Evolutionary conservation across 2,329 filamentous ascomycete species (phyloP).

Genomic region (Pseudocercospora ulei): DNA sequence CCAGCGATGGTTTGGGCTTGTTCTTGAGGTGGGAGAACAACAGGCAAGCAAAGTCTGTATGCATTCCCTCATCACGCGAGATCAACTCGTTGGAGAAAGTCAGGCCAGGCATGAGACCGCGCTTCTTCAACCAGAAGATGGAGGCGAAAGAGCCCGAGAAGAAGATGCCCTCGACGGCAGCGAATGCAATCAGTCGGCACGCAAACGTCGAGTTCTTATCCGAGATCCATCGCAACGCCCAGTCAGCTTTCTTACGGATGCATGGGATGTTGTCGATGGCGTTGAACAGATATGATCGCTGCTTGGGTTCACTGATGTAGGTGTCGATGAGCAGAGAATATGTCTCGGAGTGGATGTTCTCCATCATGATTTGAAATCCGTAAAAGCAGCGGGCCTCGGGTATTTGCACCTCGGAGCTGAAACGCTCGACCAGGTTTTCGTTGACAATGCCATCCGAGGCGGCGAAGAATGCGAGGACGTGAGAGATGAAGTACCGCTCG

Average conservation of each 20-base stretch:
- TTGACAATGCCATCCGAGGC: constrained; percentile 99
- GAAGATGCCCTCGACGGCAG: constrained; percentile 98
- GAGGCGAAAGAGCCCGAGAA: constrained; percentile 97
- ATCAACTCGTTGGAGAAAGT: constrained; percentile 99
- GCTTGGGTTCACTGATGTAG: constrained; percentile 95
- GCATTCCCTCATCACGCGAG: constrained; percentile 96
- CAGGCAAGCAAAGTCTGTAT: constrained; percentile 97
- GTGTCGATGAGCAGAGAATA: constrained; percentile 99
- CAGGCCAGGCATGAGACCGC: constrained; percentile 93
- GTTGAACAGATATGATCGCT: constrained; percentile 91
- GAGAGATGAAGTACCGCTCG: constrained; percentile 96
- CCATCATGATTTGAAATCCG: constrained; percentile 99
- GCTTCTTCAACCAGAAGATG: constrained; percentile 99
- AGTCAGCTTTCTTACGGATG: constrained; percentile 97
- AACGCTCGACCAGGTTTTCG: constrained; percentile 96
- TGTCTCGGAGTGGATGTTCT: constrained; percentile 99
- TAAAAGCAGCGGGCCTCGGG: constrained; percentile 99
- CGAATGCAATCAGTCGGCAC: constrained; percentile 90
- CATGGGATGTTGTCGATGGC: constrained; percentile 98
- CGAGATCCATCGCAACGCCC: constrained; percentile 89
- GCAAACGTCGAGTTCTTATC: constrained; percentile 92
- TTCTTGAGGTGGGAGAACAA: constrained; percentile 95
- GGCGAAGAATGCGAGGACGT: constrained; percentile 97
- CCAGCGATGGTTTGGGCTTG: constrained; percentile 70
- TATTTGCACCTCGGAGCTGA: constrained; percentile 92